Percentiles rank a stretch among this genome's conserved stretches.
Conservation (phyloP, 202 grass and related monocot species). For the Musa balbisiana region DNA sequence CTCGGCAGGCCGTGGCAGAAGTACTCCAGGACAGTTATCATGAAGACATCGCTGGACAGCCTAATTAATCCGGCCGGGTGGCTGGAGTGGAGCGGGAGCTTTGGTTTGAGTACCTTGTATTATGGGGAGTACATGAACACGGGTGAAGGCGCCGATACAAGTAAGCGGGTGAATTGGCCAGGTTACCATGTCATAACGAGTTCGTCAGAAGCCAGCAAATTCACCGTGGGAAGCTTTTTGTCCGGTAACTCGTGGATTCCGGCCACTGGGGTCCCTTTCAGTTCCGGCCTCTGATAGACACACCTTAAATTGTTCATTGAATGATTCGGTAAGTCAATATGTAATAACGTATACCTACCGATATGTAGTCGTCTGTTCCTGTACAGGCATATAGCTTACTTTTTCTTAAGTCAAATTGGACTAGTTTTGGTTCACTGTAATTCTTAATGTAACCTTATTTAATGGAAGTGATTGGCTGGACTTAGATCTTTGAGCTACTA, state of each 20-base stretch:
- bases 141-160: background rate
- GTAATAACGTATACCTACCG: too few relatives aligned
- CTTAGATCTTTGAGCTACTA: too few relatives aligned
- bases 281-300: background rate
- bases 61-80: slow-evolving; percentile 3
- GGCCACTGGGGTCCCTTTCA: background rate
- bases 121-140: slow-evolving; percentile 9
- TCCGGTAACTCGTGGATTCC: background rate
- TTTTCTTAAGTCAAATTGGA: too few relatives aligned
- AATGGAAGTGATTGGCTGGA: too few relatives aligned
- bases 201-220: background rate
- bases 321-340: too few relatives aligned
- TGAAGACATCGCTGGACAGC: background rate
- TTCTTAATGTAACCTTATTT: too few relatives aligned
- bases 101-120: background rate
- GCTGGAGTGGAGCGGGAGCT: background rate
- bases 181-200: background rate
- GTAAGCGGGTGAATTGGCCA: background rate
- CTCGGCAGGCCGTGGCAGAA: slow-evolving; percentile 13
- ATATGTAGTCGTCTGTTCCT: too few relatives aligned
- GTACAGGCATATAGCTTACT: too few relatives aligned
- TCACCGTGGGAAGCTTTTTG: background rate
- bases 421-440: too few relatives aligned
- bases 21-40: slow-evolving; percentile 15
- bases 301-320: too few relatives aligned